Percentiles rank a stretch among this genome's conserved stretches.
These are phyloP conservation scores for Petunia hybrid DNA, from an alignment of 305 asterid species.

Conservation along the genomic window DNA sequence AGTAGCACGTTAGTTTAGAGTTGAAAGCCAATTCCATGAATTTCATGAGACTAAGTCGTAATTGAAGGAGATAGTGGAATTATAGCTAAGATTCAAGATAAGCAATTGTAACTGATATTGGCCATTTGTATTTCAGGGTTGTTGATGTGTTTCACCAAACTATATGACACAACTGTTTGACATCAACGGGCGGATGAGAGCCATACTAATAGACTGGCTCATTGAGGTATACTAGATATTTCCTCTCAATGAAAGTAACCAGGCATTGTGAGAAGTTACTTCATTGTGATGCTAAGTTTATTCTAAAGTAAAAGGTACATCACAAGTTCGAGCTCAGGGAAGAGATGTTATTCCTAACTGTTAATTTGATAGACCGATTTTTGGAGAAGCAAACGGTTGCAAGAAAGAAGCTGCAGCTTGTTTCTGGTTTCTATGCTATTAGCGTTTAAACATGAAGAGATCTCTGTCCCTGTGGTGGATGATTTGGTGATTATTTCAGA, in stretches of 20 bases:
- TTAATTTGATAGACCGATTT: slow-evolving; percentile 52
- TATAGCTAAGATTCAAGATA: background rate
- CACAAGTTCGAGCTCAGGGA: slow-evolving; percentile 57
- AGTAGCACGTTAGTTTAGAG: background rate
- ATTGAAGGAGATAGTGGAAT: background rate
- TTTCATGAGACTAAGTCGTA: background rate
- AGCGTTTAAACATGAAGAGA: slow-evolving; percentile 74
- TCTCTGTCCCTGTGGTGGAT: slow-evolving; percentile 77
- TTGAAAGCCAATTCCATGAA: background rate
- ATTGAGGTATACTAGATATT: slow-evolving; percentile 48
- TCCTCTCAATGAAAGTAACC: slow-evolving; percentile 2
- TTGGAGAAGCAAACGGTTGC: slow-evolving; percentile 43
- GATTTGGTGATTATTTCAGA: slow-evolving; percentile 83
- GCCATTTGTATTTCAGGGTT: slow-evolving; percentile 33
- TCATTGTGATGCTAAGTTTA: background rate
- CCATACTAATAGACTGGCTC: slow-evolving; percentile 49
- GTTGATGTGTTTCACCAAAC: slow-evolving; percentile 59
- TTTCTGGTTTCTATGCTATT: slow-evolving; percentile 52
- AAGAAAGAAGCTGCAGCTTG: slow-evolving; percentile 55
- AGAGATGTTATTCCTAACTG: slow-evolving; percentile 73
- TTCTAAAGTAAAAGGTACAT: slow-evolving; percentile 44
- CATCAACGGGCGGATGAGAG: slow-evolving; percentile 45
- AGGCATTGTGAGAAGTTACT: background rate
- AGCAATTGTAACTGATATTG: background rate
- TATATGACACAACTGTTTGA: slow-evolving; percentile 68